Base-by-base conservation (phyloP, 805 yeast species). In the Candida adriatica region DNA sequence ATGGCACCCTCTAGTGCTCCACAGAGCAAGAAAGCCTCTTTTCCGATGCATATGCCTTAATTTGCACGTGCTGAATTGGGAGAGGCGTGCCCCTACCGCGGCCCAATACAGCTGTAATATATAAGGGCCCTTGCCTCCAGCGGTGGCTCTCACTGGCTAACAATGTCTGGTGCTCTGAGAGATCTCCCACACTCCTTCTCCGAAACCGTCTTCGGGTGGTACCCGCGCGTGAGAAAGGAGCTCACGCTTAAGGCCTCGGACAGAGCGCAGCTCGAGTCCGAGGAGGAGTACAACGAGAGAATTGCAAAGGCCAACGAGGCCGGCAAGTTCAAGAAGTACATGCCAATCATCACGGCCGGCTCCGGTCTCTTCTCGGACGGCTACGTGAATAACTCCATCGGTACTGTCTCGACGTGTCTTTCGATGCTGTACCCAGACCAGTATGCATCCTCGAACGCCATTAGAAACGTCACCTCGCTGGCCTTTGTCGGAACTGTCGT, bases 291-390 rank as follows among this genome's bases (percentile, higher is more conserved):
- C 24, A 28, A 34, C n/a, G 42, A 39, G 19, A 25, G 49, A 25
- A 26, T 38, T 21, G 45, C 31, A 11, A 31, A 38, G 26, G 44
- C 43, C 18, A 31, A 45, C 26, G 29, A 38, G 23, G 21, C 43
- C 28, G 45, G 51, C 24, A 36, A 49, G 40, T 42, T 39, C 24
- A 43, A 49, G 29, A 64, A 62, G 43, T 66, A 64, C 42, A 71
- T 86, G 80, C 77, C 92, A 6, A 75, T 83, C 30, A 64, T 81
- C 41, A 78, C 85, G 9, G 78, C 95, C 1, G 96, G 96, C 41
- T 92, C 95, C 0, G 96, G 96, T 33, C 66, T 88, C 27, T 87
- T 88, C 59, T 79, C 94, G 22, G 97, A 90, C 59, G 96, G 96
- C 33, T 88, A 87, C 54, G 80, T 85, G 39, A 87, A 87, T 56